Evolutionary conservation across 2,329 filamentous ascomycete genomes (phyloP).

Genomic region (Nothophoma quercina): DNA sequence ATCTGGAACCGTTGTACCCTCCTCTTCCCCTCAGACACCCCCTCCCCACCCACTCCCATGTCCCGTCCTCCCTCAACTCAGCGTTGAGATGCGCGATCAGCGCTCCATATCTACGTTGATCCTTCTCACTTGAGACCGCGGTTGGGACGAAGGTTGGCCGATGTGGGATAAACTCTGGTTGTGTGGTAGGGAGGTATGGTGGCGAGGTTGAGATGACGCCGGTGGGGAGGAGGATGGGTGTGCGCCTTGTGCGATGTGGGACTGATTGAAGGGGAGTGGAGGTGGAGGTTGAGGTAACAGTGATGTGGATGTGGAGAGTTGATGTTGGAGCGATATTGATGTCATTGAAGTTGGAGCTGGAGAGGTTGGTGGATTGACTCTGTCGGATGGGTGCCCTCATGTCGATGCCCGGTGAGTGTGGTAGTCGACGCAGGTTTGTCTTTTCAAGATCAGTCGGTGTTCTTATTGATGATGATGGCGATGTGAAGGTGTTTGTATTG

Average conservation of each 20-base stretch:
- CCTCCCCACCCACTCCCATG: not conserved
- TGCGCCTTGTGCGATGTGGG: not conserved
- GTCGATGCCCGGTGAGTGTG: not conserved
- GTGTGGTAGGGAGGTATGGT: not conserved
- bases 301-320: not conserved
- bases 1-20: not conserved
- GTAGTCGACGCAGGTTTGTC: not conserved
- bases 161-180: not conserved
- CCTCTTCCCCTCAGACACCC: not conserved
- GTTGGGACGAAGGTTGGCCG: not conserved
- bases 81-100: not conserved
- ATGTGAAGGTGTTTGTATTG: not conserved
- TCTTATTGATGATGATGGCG: not conserved
- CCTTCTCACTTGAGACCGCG: not conserved
- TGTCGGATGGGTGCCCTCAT: not conserved
- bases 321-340: constrained; percentile 2
- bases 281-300: not conserved
- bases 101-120: not conserved
- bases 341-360: not conserved
- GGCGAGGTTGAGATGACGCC: not conserved
- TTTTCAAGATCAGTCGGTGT: no score
- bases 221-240: not conserved
- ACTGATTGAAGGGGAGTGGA: not conserved
- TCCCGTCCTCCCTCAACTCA: not conserved
- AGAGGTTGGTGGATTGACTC: no score